phyloP scores from a whole-genome alignment of 768 basidiomycete species.

The Termitomyces sp. region DNA sequence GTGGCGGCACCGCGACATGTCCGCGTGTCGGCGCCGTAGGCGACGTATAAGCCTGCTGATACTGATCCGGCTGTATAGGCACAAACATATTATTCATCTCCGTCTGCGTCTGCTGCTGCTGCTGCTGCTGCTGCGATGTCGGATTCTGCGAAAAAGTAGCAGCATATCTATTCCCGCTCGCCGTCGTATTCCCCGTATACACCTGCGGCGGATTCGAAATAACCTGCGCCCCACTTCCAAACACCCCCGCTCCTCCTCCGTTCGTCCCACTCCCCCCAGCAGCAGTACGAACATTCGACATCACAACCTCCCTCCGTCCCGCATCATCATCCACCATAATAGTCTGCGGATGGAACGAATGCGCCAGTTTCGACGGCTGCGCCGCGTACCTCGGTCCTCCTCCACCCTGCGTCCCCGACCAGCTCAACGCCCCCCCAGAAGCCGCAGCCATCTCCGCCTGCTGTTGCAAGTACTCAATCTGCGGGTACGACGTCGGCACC shows the following conservation, averaged over 20 bases:
- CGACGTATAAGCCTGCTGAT: slow-evolving; percentile 51
- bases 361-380: slow-evolving; percentile 61
- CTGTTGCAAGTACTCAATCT: slow-evolving; percentile 89
- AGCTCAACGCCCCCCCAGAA: slow-evolving; percentile 59
- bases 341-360: slow-evolving; percentile 64
- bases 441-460: slow-evolving; percentile 82
- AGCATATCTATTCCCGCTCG: slow-evolving; percentile 60
- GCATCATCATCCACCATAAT: slow-evolving; percentile 65
- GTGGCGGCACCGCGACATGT: slow-evolving; percentile 48
- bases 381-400: slow-evolving; percentile 51
- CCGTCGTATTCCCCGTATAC: slow-evolving; percentile 51
- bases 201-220: slow-evolving; percentile 78
- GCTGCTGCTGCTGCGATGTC: slow-evolving; percentile 23
- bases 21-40: slow-evolving; percentile 32
- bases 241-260: slow-evolving; percentile 31
- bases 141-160: slow-evolving; percentile 49
- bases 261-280: slow-evolving; percentile 37
- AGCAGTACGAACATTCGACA: slow-evolving; percentile 73
- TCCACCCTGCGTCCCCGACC: slow-evolving; percentile 31
- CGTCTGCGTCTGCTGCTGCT: slow-evolving; percentile 32
- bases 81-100: slow-evolving; percentile 72
- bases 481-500: slow-evolving; percentile 75
- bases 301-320: slow-evolving; percentile 61
- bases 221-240: slow-evolving; percentile 40
- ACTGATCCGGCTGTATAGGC: slow-evolving; percentile 84